Percentiles rank a stretch among this genome's conserved stretches.
Evolutionary conservation across 495 filamentous ascomycete species (phyloP).

Genomic region (Aspergillus diversus): DNA sequence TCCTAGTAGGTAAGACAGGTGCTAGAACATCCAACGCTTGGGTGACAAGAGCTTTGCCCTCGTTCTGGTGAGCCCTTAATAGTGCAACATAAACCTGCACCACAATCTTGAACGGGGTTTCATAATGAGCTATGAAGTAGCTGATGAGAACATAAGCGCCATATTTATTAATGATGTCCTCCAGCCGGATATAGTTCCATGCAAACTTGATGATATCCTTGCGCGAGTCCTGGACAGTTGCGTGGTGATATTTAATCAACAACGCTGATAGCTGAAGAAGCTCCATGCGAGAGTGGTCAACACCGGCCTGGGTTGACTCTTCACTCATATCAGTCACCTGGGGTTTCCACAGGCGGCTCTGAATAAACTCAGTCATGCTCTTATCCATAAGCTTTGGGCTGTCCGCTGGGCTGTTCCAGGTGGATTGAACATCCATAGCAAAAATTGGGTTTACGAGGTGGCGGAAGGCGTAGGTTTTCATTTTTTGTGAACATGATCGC

Average conservation of each 20-base stretch:
- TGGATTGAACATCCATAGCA: conserved; percentile 89
- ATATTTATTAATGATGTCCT: conserved; percentile 99
- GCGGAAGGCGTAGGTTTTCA: conserved; percentile 90
- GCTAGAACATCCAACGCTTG: conserved; percentile 94
- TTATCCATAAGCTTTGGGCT: conserved; percentile 81
- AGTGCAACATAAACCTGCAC: conserved; percentile 91
- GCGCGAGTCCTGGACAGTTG: conserved; percentile 81
- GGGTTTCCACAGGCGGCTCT: conserved; percentile 91
- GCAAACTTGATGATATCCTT: conserved; percentile 99
- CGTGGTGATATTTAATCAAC: conserved; percentile 89
- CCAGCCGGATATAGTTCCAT: conserved; percentile 96
- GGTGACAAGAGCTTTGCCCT: conserved; percentile 88
- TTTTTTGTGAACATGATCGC: conserved; percentile 76
- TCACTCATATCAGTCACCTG: conserved; percentile 83
- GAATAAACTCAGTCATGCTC: conserved; percentile 85
- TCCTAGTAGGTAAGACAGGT: conserved; percentile 81
- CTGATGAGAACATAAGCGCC: conserved; percentile 96
- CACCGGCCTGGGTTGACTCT: conserved; percentile 80
- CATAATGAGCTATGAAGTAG: conserved; percentile 96
- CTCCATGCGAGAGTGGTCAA: conserved; percentile 96
- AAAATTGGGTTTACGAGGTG: conserved; percentile 95
- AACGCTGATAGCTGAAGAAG: conserved; percentile 91
- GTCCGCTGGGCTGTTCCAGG: conserved; percentile 55
- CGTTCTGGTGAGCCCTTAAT: conserved; percentile 89
- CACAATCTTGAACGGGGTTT: conserved; percentile 94